phyloP scores from a whole-genome alignment of 2,329 filamentous ascomycete genomes.

The Aspergillus latus region DNA sequence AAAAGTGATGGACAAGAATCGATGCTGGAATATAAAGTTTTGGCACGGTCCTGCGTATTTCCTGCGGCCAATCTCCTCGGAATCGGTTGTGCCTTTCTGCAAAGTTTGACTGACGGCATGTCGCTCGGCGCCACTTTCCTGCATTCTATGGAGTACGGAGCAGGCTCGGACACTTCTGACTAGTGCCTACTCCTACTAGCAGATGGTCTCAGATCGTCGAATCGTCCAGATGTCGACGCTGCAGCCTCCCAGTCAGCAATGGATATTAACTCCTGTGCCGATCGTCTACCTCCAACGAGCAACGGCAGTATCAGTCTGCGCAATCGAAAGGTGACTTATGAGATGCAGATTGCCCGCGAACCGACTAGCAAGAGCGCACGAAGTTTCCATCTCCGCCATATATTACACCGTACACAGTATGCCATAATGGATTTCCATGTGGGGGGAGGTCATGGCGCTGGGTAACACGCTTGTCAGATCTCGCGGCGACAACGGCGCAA shows the following conservation, averaged over 20 bases:
- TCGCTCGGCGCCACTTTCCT: slow-evolving; percentile 17
- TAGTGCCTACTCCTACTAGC: slow-evolving; percentile 1
- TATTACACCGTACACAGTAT: neutral
- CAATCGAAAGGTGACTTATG: slow-evolving; percentile 4
- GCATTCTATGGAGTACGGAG: neutral
- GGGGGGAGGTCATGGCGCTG: slow-evolving; percentile 2
- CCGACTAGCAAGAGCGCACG: slow-evolving; percentile 7
- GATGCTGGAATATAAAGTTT: slow-evolving; percentile 9
- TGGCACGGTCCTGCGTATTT: neutral
- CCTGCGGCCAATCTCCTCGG: slow-evolving; percentile 8
- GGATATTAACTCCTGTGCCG: slow-evolving; percentile 5
- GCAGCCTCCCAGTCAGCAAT: slow-evolving; percentile 4
- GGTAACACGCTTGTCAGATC: slow-evolving; percentile 9
- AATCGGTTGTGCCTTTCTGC: neutral
- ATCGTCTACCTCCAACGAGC: slow-evolving; percentile 14
- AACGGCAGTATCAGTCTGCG: neutral
- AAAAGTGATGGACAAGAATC: neutral
- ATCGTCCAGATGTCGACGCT: neutral
- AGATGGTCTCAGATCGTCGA: neutral
- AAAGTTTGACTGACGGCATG: slow-evolving; percentile 16
- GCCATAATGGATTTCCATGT: slow-evolving; percentile 7
- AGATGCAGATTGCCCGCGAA: neutral
- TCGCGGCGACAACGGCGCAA: slow-evolving; percentile 1
- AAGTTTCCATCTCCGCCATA: neutral
- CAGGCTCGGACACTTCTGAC: neutral